These are phyloP conservation scores for Fomitopsis schrenkii DNA, from an alignment of 1,284 basidiomycete genomes.

Conservation along the genomic window DNA sequence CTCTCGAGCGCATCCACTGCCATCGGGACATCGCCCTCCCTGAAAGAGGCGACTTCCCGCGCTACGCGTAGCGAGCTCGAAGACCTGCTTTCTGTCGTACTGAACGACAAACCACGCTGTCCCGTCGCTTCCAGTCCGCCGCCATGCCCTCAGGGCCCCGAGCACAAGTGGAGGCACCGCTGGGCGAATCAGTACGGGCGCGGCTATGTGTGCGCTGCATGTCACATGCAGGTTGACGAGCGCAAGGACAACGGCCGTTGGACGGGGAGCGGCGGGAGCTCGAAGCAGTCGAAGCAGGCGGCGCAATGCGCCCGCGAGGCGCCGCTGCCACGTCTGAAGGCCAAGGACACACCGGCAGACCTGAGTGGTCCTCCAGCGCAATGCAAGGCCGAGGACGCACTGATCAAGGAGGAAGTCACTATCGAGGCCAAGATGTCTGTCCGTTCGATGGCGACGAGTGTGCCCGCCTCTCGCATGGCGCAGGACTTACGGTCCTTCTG, in stretches of 20 bases:
- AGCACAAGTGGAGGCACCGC: slow-evolving; percentile 10
- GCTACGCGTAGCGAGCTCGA: background rate
- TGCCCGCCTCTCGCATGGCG: no score
- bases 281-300: no score
- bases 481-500: no score
- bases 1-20: background rate
- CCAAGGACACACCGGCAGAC: no score
- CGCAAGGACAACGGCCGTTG: slow-evolving; percentile 9
- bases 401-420: no score
- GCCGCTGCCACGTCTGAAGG: no score
- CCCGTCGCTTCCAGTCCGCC: slow-evolving; percentile 7
- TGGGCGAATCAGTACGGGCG: slow-evolving; percentile 5
- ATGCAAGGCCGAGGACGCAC: no score
- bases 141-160: background rate
- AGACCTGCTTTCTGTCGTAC: background rate
- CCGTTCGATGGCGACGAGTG: no score
- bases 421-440: no score
- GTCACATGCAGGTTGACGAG: slow-evolving; percentile 10
- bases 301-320: no score
- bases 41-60: background rate
- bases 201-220: slow-evolving; percentile 10
- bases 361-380: no score
- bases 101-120: slow-evolving; percentile 9
- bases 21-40: background rate
- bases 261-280: background rate